These are phyloP conservation scores for Parastagonospora avenae DNA, from an alignment of 2,329 filamentous ascomycete genomes.

Conservation along the genomic window DNA sequence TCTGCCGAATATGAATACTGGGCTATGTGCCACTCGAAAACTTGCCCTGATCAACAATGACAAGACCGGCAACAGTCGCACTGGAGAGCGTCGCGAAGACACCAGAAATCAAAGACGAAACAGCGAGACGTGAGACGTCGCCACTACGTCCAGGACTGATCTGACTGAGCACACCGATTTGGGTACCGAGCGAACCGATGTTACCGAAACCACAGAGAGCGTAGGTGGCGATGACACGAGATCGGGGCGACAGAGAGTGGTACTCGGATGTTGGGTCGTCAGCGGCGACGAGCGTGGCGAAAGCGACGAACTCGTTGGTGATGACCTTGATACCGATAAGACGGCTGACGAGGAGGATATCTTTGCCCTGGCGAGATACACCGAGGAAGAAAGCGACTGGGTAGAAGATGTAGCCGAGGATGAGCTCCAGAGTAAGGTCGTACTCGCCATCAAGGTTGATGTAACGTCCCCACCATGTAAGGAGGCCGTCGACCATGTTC, in stretches of 20 bases:
- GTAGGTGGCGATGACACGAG: constrained; percentile 82
- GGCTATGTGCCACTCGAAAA: constrained; percentile 27
- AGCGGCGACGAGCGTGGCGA: constrained; percentile 59
- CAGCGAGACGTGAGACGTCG: constrained; percentile 75
- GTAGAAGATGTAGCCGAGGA: constrained; percentile 78
- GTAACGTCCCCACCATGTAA: constrained; percentile 85
- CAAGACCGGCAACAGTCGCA: constrained; percentile 63
- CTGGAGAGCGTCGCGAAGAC: constrained; percentile 79
- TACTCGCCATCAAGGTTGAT: constrained; percentile 71
- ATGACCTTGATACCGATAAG: constrained; percentile 87
- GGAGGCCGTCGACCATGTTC: constrained; percentile 73
- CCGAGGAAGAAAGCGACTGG: constrained; percentile 82
- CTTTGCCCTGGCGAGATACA: constrained; percentile 65
- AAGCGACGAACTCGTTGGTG: constrained; percentile 83
- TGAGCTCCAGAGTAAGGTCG: constrained; percentile 73
- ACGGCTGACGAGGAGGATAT: constrained; percentile 72
- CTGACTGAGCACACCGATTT: constrained; percentile 86
- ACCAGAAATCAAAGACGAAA: constrained; percentile 79
- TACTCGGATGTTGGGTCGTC: constrained; percentile 56
- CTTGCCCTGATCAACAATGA: constrained; percentile 53
- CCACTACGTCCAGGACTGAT: constrained; percentile 75
- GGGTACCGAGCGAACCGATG: constrained; percentile 84
- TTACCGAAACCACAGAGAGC: constrained; percentile 79
- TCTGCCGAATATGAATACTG: background rate
- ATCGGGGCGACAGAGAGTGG: constrained; percentile 67